phyloP scores from a whole-genome alignment of 805 yeast genomes.

The Metschnikowia noctiluminum region DNA sequence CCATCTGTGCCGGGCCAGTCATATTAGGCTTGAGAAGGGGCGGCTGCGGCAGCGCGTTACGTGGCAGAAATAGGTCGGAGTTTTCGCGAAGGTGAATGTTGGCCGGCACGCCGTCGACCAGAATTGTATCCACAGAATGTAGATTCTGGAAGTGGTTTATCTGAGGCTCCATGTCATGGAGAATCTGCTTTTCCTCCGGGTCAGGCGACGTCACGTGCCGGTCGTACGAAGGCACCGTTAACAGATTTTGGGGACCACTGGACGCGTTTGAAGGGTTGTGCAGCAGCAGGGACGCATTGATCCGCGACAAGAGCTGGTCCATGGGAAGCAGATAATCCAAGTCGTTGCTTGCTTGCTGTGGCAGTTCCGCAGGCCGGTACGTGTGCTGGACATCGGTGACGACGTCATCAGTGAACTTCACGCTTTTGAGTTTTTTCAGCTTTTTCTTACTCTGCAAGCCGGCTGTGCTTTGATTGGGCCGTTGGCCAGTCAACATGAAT shows the following conservation, averaged over 20 bases:
- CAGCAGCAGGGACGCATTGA: constrained; percentile 23
- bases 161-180: constrained; percentile 72
- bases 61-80: constrained; percentile 13
- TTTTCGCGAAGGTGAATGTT: constrained; percentile 39
- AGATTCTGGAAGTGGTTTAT: constrained; percentile 68
- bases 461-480: constrained; percentile 35
- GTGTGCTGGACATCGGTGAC: constrained; percentile 42
- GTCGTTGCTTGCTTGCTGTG: constrained; percentile 19
- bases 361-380: constrained; percentile 11
- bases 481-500: constrained; percentile 75
- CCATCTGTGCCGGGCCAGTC: constrained; percentile 47
- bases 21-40: constrained; percentile 37
- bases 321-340: constrained; percentile 69
- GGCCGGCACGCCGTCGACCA: constrained; percentile 66
- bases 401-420: constrained; percentile 69
- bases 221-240: constrained; percentile 11
- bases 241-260: neutral
- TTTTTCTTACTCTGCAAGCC: constrained; percentile 38
- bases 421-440: constrained; percentile 52
- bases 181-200: constrained; percentile 66
- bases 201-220: constrained; percentile 26
- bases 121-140: constrained; percentile 68
- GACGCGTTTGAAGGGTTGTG: neutral
- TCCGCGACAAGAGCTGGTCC: constrained; percentile 61
- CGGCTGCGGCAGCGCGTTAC: constrained; percentile 15